phyloP scores from a whole-genome alignment of 2,329 filamentous ascomycete species.

The Aspergillus eucalypticola region DNA sequence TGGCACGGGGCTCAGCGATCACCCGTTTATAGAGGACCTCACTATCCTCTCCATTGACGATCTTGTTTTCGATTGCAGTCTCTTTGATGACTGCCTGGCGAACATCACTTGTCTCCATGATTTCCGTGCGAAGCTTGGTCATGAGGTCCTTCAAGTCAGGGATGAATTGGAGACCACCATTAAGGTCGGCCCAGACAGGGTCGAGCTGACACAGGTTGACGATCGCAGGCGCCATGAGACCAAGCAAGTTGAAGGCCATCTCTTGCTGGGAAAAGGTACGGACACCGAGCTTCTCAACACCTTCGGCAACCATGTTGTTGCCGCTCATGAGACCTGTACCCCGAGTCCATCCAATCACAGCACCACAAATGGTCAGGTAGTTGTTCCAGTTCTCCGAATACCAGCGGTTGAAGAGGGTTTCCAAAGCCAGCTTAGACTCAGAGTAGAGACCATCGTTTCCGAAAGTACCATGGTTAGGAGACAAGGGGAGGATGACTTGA shows the following conservation, averaged over 20 bases:
- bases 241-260: constrained; percentile 98
- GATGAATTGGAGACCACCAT: constrained; percentile 96
- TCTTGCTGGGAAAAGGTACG: constrained; percentile 99
- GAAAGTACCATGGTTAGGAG: constrained; percentile 97
- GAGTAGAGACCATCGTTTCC: constrained; percentile 97
- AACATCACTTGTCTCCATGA: constrained; percentile 92
- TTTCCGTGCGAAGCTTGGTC: constrained; percentile 88
- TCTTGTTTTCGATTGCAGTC: constrained; percentile 93
- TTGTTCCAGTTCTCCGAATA: constrained; percentile 96
- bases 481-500: constrained; percentile 92
- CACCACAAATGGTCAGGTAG: constrained; percentile 97
- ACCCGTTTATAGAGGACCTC: constrained; percentile 95
- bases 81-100: constrained; percentile 93
- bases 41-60: constrained; percentile 90
- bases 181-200: constrained; percentile 95
- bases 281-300: constrained; percentile 93
- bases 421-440: constrained; percentile 93
- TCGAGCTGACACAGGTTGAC: constrained; percentile 94
- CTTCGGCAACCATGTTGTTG: constrained; percentile 97
- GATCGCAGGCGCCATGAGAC: constrained; percentile 90
- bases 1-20: constrained; percentile 87
- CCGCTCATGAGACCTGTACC: constrained; percentile 96
- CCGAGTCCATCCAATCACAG: constrained; percentile 98
- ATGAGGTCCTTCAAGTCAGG: constrained; percentile 93
- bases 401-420: constrained; percentile 98